A percentile compares a stretch with the other conserved stretches of the same genome.
These are phyloP conservation scores for Pythium phragmitis DNA, from an alignment of 352 stramenopile species.

Conservation along the genomic window DNA sequence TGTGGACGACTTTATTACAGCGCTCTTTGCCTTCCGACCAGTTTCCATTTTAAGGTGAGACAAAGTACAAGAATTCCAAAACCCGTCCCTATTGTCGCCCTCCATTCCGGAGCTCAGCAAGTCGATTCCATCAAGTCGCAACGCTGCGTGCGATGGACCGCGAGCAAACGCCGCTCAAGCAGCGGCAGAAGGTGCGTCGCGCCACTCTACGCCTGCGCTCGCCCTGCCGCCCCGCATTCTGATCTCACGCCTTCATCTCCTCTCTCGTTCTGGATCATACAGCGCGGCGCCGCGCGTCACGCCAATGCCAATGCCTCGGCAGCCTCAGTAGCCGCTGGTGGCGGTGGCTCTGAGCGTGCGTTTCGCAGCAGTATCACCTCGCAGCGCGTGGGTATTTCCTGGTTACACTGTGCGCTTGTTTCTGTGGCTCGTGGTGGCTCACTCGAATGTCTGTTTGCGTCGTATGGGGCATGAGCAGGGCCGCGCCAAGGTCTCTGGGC, in stretches of 20 bases:
- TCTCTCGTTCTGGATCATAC: background rate
- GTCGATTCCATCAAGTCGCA: background rate
- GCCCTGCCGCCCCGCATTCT: too few species aligned
- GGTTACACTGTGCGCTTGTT: background rate
- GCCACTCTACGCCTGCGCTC: background rate
- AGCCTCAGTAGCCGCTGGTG: background rate
- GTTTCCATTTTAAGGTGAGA: slow-evolving; percentile 3
- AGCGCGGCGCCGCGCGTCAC: slow-evolving; percentile 1
- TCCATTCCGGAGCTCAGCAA: background rate
- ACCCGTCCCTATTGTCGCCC: background rate
- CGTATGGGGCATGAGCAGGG: slow-evolving; percentile 1
- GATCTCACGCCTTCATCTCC: background rate
- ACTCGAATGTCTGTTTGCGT: background rate
- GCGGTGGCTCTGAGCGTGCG: slow-evolving; percentile 18
- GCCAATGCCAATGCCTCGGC: background rate
- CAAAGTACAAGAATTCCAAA: background rate
- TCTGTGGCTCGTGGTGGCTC: background rate
- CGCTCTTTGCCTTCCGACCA: background rate
- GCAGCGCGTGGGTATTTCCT: slow-evolving; percentile 18
- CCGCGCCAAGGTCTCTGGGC: slow-evolving; percentile 31
- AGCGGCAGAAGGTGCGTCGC: slow-evolving; percentile 63
- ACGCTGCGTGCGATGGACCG: slow-evolving; percentile 48
- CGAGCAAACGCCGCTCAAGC: slow-evolving; percentile 70
- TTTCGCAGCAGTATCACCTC: slow-evolving; percentile 27
- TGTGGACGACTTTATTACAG: background rate